These are phyloP conservation scores for Trametes meyenii DNA, from an alignment of 768 basidiomycete genomes.

Conservation along the genomic window DNA sequence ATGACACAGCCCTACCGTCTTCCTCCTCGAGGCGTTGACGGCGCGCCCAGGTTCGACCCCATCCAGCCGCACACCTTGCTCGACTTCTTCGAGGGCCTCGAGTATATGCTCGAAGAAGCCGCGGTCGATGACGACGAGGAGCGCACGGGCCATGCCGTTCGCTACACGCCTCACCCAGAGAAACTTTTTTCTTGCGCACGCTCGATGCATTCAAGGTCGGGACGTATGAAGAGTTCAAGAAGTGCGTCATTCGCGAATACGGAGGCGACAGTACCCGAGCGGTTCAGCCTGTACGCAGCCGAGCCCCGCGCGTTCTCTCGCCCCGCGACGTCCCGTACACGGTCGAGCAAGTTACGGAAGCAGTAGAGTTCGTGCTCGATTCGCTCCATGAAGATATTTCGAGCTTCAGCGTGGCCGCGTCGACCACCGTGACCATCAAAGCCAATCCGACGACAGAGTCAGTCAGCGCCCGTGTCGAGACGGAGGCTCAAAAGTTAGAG, in stretches of 20 bases:
- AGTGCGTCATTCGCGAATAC: constrained; percentile 30
- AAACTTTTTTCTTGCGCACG: not conserved
- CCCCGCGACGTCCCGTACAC: no score
- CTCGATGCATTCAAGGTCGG: not conserved
- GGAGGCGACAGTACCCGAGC: no score
- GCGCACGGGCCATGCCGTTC: constrained; percentile 3
- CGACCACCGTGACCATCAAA: no score
- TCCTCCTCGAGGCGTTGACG: constrained; percentile 8
- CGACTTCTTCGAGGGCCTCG: constrained; percentile 22
- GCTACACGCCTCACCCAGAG: constrained; percentile 10
- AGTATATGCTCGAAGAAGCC: constrained; percentile 12
- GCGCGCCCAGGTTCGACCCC: constrained; percentile 15
- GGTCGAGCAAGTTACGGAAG: no score
- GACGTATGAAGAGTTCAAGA: constrained; percentile 29
- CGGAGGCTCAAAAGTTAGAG: no score
- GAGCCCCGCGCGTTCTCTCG: no score
- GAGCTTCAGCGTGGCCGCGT: no score
- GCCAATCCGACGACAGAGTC: no score
- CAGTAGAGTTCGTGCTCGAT: no score
- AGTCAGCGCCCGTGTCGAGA: no score
- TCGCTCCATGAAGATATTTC: no score
- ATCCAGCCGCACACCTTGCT: constrained; percentile 4
- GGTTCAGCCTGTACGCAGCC: no score
- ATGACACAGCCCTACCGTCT: constrained; percentile 5
- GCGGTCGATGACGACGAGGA: not conserved